Evolutionary conservation across 2,329 filamentous ascomycete species (phyloP).

Genomic region (Stemphylium vesicarium): DNA sequence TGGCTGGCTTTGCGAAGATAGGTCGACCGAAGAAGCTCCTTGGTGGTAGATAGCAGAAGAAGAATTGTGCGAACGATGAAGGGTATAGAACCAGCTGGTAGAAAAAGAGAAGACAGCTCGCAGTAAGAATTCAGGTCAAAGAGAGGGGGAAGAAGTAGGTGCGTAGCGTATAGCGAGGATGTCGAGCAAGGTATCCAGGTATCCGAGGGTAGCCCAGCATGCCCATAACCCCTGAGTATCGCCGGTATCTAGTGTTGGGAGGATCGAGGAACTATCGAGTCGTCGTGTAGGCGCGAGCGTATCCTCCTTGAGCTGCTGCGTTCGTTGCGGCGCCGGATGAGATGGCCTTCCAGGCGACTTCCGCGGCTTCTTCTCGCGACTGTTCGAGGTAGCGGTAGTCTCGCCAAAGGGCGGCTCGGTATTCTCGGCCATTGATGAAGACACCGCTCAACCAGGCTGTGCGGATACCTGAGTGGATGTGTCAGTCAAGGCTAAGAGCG

Average conservation of each 20-base stretch:
- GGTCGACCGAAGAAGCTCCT: neutral
- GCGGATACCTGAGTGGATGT: conserved; percentile 34
- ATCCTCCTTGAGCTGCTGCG: conserved; percentile 24
- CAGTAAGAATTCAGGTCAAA: conserved; percentile 1
- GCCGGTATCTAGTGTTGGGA: neutral
- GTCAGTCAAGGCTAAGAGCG: conserved; percentile 15
- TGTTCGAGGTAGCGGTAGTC: conserved; percentile 47
- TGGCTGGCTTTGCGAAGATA: neutral
- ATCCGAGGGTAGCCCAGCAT: neutral
- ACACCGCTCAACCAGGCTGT: conserved; percentile 48
- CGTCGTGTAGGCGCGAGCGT: conserved; percentile 27
- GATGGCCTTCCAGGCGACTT: conserved; percentile 44
- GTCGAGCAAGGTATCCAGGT: neutral
- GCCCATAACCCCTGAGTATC: neutral
- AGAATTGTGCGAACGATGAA: conserved; percentile 2
- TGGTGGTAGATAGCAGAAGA: conserved; percentile 1
- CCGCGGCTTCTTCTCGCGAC: conserved; percentile 46
- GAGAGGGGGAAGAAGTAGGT: neutral
- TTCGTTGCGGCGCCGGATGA: conserved; percentile 21
- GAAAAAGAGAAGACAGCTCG: conserved; percentile 11
- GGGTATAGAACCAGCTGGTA: conserved; percentile 17
- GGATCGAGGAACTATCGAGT: conserved; percentile 22
- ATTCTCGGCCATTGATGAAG: conserved; percentile 44
- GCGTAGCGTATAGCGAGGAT: neutral
- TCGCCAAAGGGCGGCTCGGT: conserved; percentile 43